These are phyloP conservation scores for Coemansia sp. DNA, from an alignment of 192 early-diverging fungal species.

Conservation along the genomic window DNA sequence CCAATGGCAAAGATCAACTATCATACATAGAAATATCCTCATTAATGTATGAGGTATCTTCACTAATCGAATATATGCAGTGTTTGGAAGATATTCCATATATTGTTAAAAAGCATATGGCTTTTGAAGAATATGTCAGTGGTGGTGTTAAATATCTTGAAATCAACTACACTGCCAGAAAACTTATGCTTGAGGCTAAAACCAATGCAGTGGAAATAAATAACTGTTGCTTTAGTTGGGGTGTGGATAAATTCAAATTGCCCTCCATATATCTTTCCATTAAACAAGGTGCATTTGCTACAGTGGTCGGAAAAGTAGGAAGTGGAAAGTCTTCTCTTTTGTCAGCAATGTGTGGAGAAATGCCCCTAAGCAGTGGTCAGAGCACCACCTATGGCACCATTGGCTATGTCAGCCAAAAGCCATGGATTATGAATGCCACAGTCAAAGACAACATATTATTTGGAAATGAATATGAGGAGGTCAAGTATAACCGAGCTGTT, in stretches of 20 bases:
- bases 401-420: constrained; percentile 36
- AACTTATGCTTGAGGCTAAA: neutral
- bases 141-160: too few relatives aligned
- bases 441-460: constrained; percentile 46
- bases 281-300: constrained; percentile 24
- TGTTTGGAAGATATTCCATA: too few relatives aligned
- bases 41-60: neutral
- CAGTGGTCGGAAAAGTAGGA: constrained; percentile 56
- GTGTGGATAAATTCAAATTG: constrained; percentile 14
- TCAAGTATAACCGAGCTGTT: constrained; percentile 17
- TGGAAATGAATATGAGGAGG: constrained; percentile 14
- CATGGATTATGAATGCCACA: constrained; percentile 43
- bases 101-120: neutral
- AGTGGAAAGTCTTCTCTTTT: constrained; percentile 59
- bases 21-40: neutral
- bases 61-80: neutral
- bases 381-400: constrained; percentile 63
- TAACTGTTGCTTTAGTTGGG: constrained; percentile 20
- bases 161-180: neutral
- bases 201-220: constrained; percentile 4
- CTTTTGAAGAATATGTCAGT: neutral
- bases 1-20: neutral
- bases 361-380: constrained; percentile 65
- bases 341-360: constrained; percentile 64
- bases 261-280: constrained; percentile 2